Evolutionary conservation across 169 alveolate genomes (phyloP).

Genomic region (Eimeria necatrix): DNA sequence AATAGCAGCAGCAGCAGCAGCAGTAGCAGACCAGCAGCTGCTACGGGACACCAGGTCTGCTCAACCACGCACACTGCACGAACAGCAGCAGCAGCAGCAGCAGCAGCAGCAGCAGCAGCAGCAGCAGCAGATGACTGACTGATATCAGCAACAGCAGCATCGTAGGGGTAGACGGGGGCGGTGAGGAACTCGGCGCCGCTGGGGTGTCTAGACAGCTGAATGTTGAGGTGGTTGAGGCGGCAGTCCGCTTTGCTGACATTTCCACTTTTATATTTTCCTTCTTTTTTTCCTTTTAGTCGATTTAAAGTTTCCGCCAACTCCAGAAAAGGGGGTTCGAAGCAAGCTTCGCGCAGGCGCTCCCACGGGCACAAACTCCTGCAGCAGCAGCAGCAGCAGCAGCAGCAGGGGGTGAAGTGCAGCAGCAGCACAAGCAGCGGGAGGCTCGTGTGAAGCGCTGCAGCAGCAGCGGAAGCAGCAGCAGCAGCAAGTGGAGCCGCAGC

Average conservation of each 20-base stretch:
- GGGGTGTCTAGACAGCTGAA: conserved; percentile 28
- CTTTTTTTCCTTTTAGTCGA: background rate
- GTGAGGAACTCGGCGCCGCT: conserved; percentile 27
- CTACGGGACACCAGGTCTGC: no score
- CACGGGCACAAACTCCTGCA: conserved; percentile 3
- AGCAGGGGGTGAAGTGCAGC: background rate
- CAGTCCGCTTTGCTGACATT: background rate
- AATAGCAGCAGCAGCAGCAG: background rate
- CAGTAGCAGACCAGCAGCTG: no score
- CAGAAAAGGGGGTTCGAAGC: conserved; percentile 5
- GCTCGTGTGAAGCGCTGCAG: background rate
- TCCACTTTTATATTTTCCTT: background rate
- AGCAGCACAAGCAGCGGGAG: background rate
- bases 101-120: background rate
- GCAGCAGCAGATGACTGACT: background rate
- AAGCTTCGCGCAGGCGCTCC: background rate
- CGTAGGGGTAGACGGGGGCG: background rate
- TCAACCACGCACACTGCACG: no score
- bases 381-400: background rate
- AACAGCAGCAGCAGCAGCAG: background rate
- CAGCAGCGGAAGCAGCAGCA: no score
- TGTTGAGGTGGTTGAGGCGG: background rate
- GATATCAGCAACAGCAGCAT: background rate
- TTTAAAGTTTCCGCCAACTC: background rate
- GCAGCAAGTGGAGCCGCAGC: no score